Evolutionary conservation across 805 yeast species (phyloP).

Genomic region (Lipomyces japonicus): DNA sequence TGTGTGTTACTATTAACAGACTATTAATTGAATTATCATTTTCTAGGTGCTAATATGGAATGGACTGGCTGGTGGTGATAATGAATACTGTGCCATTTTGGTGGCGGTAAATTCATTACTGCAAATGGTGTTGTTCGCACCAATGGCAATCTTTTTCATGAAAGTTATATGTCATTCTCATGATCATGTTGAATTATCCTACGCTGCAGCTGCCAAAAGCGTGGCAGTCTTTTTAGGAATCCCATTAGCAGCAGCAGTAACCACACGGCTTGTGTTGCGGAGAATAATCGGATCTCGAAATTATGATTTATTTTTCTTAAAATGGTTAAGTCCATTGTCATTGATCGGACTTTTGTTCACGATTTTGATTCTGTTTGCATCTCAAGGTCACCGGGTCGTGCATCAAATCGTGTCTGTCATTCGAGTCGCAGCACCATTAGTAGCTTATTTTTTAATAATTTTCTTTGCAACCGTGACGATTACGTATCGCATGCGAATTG

Average conservation of each 20-base stretch:
- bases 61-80: conserved; percentile 51
- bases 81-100: conserved; percentile 48
- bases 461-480: conserved; percentile 46
- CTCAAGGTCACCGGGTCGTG: conserved; percentile 48
- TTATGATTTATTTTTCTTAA: conserved; percentile 40
- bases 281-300: conserved; percentile 34
- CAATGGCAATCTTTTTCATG: conserved; percentile 48
- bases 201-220: conserved; percentile 44
- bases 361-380: conserved; percentile 48
- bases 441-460: conserved; percentile 45
- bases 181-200: conserved; percentile 29
- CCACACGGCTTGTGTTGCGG: conserved; percentile 38
- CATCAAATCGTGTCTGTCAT: conserved; percentile 49
- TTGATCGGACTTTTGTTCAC: conserved; percentile 51
- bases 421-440: conserved; percentile 49
- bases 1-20: neutral
- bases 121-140: conserved; percentile 52
- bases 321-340: conserved; percentile 47
- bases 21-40: neutral
- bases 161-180: conserved; percentile 37
- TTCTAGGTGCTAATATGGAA: conserved; percentile 38
- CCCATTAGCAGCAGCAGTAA: conserved; percentile 48
- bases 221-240: conserved; percentile 54
- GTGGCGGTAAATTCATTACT: conserved; percentile 50
- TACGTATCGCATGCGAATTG: conserved; percentile 23